Conservation (phyloP, 495 filamentous ascomycete genomes). For the Opeltia flavorubescens region DNA sequence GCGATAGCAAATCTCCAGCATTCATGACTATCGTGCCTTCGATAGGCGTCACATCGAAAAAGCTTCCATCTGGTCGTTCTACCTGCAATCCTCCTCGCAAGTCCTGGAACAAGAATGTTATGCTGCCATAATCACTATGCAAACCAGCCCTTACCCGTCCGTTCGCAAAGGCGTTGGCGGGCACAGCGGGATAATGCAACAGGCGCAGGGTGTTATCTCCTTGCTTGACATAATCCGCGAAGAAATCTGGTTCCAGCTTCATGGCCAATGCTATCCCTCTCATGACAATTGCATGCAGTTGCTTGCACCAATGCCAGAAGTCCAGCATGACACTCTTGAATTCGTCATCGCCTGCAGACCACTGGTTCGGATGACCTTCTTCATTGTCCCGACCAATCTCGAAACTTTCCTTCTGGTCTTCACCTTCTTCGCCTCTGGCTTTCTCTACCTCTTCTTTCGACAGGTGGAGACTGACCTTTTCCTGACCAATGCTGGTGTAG, state of each 20-base stretch:
- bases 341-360: slow-evolving; percentile 51
- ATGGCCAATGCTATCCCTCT: slow-evolving; percentile 75
- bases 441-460: slow-evolving; percentile 43
- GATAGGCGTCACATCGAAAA: slow-evolving; percentile 74
- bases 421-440: slow-evolving; percentile 36
- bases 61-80: slow-evolving; percentile 57
- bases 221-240: slow-evolving; percentile 55
- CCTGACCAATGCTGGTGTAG: slow-evolving; percentile 60
- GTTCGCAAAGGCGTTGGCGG: slow-evolving; percentile 49
- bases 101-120: slow-evolving; percentile 89
- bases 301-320: slow-evolving; percentile 62
- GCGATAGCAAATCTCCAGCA: slow-evolving; percentile 73
- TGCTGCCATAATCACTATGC: slow-evolving; percentile 79
- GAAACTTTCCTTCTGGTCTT: slow-evolving; percentile 73
- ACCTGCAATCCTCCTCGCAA: slow-evolving; percentile 71
- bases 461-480: slow-evolving; percentile 54
- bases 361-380: slow-evolving; percentile 56
- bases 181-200: slow-evolving; percentile 71
- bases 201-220: slow-evolving; percentile 84
- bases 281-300: slow-evolving; percentile 69
- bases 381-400: slow-evolving; percentile 73
- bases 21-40: slow-evolving; percentile 78
- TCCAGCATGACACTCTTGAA: slow-evolving; percentile 60
- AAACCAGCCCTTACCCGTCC: slow-evolving; percentile 76
- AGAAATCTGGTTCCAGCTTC: slow-evolving; percentile 57